Evolutionary conservation across 768 basidiomycete species (phyloP).

Genomic region (Gautieria morchelliformis): DNA sequence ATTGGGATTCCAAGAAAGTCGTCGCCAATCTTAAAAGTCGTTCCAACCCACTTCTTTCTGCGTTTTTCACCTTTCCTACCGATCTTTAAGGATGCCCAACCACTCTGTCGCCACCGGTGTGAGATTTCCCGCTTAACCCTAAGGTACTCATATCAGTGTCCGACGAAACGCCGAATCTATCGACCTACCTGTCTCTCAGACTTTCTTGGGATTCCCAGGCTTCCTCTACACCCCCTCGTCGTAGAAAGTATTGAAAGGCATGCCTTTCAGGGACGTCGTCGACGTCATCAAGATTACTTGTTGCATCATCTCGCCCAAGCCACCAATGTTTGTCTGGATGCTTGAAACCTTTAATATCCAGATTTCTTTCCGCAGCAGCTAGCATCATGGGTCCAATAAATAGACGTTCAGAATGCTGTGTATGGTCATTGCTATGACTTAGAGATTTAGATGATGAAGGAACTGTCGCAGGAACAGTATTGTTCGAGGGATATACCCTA

Average conservation of each 20-base stretch:
- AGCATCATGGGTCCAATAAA: conserved; percentile 70
- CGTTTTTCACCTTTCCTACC: conserved; percentile 23
- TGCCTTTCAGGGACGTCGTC: conserved; percentile 41
- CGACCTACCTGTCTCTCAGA: conserved; percentile 50
- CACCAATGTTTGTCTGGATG: background rate
- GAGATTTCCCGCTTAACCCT: conserved; percentile 4
- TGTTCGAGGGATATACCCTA: background rate
- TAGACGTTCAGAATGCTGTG: conserved; percentile 27
- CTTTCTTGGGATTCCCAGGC: conserved; percentile 58
- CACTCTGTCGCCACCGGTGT: conserved; percentile 21
- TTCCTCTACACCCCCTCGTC: conserved; percentile 51
- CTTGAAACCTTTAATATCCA: conserved; percentile 31
- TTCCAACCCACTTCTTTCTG: conserved; percentile 49
- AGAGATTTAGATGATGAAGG: background rate
- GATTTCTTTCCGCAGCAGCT: conserved; percentile 32
- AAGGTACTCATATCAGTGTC: background rate
- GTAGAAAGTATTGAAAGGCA: conserved; percentile 55
- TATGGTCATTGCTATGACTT: background rate
- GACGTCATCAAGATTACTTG: conserved; percentile 13
- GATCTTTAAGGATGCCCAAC: conserved; percentile 24
- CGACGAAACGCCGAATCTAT: conserved; percentile 29
- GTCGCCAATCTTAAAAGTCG: conserved; percentile 63
- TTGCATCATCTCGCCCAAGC: background rate
- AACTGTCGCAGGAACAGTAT: background rate
- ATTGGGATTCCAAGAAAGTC: conserved; percentile 45